Conservation (phyloP, 2,329 filamentous ascomycete genomes). For the Aspergillus aculeatinus region DNA sequence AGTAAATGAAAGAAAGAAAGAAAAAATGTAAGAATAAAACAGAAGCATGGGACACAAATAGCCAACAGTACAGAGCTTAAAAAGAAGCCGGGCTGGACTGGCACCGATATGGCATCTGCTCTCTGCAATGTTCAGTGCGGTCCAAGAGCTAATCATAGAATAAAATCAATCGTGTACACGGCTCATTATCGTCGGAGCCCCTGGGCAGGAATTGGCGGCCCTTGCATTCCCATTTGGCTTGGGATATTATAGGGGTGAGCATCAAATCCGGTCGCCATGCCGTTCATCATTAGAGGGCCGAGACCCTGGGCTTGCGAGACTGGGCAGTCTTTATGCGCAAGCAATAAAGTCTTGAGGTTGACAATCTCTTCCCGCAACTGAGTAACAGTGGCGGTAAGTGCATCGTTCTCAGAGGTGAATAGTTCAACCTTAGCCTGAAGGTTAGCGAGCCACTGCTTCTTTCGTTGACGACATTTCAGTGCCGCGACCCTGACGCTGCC, state of each 20-base stretch:
- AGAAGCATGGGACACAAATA: background rate
- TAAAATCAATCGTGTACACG: background rate
- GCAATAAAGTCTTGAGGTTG: constrained; percentile 84
- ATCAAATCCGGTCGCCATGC: constrained; percentile 41
- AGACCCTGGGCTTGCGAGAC: constrained; percentile 85
- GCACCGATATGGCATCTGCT: background rate
- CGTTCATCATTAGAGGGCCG: constrained; percentile 43
- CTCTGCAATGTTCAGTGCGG: background rate
- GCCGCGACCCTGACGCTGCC: constrained; percentile 75
- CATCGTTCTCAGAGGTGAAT: constrained; percentile 88
- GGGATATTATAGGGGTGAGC: constrained; percentile 45
- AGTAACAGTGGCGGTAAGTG: constrained; percentile 76
- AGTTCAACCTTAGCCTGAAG: constrained; percentile 92
- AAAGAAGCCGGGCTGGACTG: background rate
- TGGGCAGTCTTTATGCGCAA: constrained; percentile 95
- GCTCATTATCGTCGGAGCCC: constrained; percentile 35
- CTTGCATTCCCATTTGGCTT: constrained; percentile 45
- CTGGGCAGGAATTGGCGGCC: constrained; percentile 36
- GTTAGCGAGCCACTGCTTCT: constrained; percentile 98
- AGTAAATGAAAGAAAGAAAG: background rate
- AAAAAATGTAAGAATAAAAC: background rate
- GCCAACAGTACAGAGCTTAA: background rate
- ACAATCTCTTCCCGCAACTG: constrained; percentile 89
- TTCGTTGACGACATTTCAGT: constrained; percentile 92
- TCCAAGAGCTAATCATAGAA: background rate